Base-by-base conservation (phyloP, 768 basidiomycete species). In the Trametes sanguinea region DNA sequence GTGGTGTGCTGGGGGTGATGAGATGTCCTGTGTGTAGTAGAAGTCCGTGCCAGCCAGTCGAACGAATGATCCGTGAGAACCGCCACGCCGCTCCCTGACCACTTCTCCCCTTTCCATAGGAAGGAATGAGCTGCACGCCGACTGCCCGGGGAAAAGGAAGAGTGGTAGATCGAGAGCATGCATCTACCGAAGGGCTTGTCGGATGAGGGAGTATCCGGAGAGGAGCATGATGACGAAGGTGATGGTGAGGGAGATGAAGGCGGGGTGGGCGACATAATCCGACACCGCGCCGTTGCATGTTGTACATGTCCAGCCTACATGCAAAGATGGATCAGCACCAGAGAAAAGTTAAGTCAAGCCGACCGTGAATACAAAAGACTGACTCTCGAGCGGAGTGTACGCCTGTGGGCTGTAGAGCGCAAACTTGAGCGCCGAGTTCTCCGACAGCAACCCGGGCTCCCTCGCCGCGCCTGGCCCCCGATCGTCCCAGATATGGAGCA, bases 401-500 rank as follows among this genome's bases (percentile, higher is more conserved):
- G 80, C 22, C 67, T 84, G 83, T 0, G 94, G 92, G 0, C 86
- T 85, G 69, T 95, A 97, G 68, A 97, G 75, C 45, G 92, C 93
- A 78, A 97, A 96, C 69, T 84, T 78, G 50, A 93, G 76, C 0
- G 81, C 84, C 44, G 81, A 81, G 69, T 92, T 90, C 46, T 89
- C 85, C 66, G 78, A 77, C 65, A 97, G 77, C 68, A 81, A 81
- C 2, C 95, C 94, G 0, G 85, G 82, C 29, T 76, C 71, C 44
- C 85, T 78, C 14, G 78, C 76, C 0, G 87, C 85, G 6, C 78
- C 81, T 6, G 85, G 80, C 0, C 95, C 95, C 66, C 90, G 78
- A 57, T 95, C 89, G 68, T 92, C 94, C 79, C 83, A 90, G 32
- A 98, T 88, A 55, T 83, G 81, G 42, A 96, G 76, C 17, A 89